Evolutionary conservation across 148 eudicot species (phyloP).

Genomic region (Bassia scoparia): DNA sequence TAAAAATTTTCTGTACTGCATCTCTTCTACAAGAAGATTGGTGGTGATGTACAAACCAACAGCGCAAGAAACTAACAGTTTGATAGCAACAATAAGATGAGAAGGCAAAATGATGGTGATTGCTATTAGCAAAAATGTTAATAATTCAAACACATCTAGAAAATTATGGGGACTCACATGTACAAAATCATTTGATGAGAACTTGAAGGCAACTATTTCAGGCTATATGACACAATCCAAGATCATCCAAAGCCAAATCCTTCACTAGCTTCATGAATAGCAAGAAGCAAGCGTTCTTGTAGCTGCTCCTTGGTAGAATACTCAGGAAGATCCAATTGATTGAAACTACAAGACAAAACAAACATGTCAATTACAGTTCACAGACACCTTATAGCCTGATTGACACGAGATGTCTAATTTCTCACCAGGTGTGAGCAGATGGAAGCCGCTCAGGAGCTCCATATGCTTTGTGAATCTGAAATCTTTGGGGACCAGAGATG

Average conservation of each 20-base stretch:
- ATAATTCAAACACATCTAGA: not conserved
- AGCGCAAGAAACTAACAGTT: not conserved
- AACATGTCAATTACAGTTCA: constrained; percentile 5
- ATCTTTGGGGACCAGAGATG: constrained; percentile 94
- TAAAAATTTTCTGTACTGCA: no score
- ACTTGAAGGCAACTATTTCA: constrained; percentile 6
- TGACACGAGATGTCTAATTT: constrained; percentile 7
- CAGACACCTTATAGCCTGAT: not conserved
- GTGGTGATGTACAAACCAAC: not conserved
- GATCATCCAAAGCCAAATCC: constrained; percentile 96
- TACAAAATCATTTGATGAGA: constrained; percentile 22
- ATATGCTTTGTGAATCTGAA: constrained; percentile 96
- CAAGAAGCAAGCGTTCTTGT: constrained; percentile 82
- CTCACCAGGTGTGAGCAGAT: constrained; percentile 97
- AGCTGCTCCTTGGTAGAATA: constrained; percentile 95
- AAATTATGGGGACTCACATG: constrained; percentile 20
- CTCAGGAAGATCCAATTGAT: constrained; percentile 96
- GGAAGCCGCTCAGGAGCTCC: constrained; percentile 98
- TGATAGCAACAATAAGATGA: not conserved
- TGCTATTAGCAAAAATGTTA: not conserved
- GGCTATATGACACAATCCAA: constrained; percentile 1
- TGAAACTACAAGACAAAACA: constrained; percentile 48
- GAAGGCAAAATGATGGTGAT: not conserved
- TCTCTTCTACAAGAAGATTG: not conserved
- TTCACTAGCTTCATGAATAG: constrained; percentile 99